Evolutionary conservation across 2,329 filamentous ascomycete genomes (phyloP).

Genomic region (Ceratocystis alfenasii): DNA sequence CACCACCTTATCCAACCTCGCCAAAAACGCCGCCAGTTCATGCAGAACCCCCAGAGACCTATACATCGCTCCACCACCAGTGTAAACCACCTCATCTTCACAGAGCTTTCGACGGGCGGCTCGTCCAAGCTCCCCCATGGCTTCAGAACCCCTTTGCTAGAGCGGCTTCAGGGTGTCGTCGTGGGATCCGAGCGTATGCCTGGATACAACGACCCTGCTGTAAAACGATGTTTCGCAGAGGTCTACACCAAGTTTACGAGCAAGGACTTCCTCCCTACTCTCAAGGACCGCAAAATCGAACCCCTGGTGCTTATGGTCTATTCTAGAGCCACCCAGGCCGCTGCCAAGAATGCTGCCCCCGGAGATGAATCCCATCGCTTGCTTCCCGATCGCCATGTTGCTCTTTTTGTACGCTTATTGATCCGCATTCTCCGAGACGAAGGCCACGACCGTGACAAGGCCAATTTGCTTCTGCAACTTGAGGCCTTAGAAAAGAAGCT

Average conservation of each 20-base stretch:
- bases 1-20: slow-evolving; percentile 87
- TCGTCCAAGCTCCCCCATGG: slow-evolving; percentile 46
- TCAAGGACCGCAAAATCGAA: slow-evolving; percentile 88
- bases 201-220: slow-evolving; percentile 77
- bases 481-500: slow-evolving; percentile 83
- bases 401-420: slow-evolving; percentile 82
- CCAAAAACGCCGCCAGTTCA: slow-evolving; percentile 78
- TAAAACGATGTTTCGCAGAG: slow-evolving; percentile 88
- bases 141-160: slow-evolving; percentile 45
- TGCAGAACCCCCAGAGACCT: slow-evolving; percentile 43
- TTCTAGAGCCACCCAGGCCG: slow-evolving; percentile 75
- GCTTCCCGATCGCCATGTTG: slow-evolving; percentile 86
- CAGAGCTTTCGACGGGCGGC: slow-evolving; percentile 19
- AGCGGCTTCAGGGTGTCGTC: slow-evolving; percentile 69
- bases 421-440: slow-evolving; percentile 68
- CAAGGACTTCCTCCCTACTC: slow-evolving; percentile 71
- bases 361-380: slow-evolving; percentile 84
- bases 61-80: slow-evolving; percentile 54
- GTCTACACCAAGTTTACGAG: slow-evolving; percentile 92
- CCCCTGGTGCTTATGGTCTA: slow-evolving; percentile 93
- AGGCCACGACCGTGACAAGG: slow-evolving; percentile 72
- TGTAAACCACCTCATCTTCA: slow-evolving; percentile 35
- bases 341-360: slow-evolving; percentile 60
- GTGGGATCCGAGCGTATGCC: slow-evolving; percentile 71
- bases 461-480: slow-evolving; percentile 70